Base-by-base conservation (phyloP, 2,329 filamentous ascomycete species). In the Aureobasidium musti region DNA sequence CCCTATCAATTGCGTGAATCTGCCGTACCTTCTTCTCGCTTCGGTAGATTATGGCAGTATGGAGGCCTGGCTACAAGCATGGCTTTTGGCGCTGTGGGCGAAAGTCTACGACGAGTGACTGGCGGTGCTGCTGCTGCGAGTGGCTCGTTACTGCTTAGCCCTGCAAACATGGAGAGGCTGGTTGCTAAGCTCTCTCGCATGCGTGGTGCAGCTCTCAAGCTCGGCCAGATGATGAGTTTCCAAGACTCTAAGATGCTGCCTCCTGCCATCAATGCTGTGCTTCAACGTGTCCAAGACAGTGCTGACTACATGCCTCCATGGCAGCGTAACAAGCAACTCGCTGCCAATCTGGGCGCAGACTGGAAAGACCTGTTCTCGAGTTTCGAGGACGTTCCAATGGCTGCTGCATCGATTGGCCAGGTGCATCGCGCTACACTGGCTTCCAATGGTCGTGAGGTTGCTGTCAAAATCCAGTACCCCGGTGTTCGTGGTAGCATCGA, bases 141-240 rank as follows among this genome's bases (percentile, higher is more conserved):
- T 65, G 91, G 92, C 1, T 97, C 93, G 1, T 82, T 97, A 10
- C 87, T 99, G 80, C 86, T 99, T 66, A 98, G 91, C 77, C 85
- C 91, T 6, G 88, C 83, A 11, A 99, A 99, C 74, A 92, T 98
- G 86, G 93, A 98, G 76, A 86, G 96, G 56, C 84, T 99, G 10
- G 95, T 99, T 1, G 84, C 91, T 5, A 97, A 96, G 77, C 84
- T 99, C 2, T 98, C 94, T 3, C 90, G 91, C 26, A 99, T 99
- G 95, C 87, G 95, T 73, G 95, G 95, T 43, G 96, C 95, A 6
- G 95, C 95, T n/a, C 82, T 99, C 49, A 99, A 99, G 80, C 80
- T 99, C 30, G 96, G 95, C 0, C 95, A 99, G 80, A 95, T 98
- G 90, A 90, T 99, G 83, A 97, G 92, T 77, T 95, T 99, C 74